Conservation (phyloP, 2,329 filamentous ascomycete species). For the Fusarium austroafricanum region DNA sequence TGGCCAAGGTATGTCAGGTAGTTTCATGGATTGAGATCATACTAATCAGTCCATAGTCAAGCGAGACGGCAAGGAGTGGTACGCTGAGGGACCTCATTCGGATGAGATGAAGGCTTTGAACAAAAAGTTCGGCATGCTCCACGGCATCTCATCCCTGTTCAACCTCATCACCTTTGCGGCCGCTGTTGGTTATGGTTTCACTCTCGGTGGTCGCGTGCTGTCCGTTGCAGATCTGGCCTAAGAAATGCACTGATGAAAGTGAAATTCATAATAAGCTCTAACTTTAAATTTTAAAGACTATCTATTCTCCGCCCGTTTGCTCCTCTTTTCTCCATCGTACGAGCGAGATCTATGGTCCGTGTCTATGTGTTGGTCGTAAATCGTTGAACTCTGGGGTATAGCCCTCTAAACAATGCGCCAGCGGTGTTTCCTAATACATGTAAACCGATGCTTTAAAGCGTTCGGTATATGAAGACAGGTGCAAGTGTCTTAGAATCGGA, state of each 20-base stretch:
- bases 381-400: slow-evolving; percentile 41
- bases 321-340: slow-evolving; percentile 1
- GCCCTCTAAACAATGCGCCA: slow-evolving; percentile 34
- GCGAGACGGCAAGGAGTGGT: slow-evolving; percentile 88
- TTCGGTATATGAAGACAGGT: neutral
- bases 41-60: slow-evolving; percentile 67
- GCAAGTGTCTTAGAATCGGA: slow-evolving; percentile 10
- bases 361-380: slow-evolving; percentile 42
- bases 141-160: slow-evolving; percentile 83
- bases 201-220: slow-evolving; percentile 72
- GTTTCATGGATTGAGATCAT: neutral
- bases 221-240: slow-evolving; percentile 51
- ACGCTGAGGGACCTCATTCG: slow-evolving; percentile 82
- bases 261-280: slow-evolving; percentile 8
- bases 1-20: slow-evolving; percentile 73
- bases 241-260: slow-evolving; percentile 6
- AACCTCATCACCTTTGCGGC: slow-evolving; percentile 79
- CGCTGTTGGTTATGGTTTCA: slow-evolving; percentile 81
- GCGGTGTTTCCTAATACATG: slow-evolving; percentile 2
- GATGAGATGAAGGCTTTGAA: slow-evolving; percentile 86
- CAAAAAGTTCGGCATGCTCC: slow-evolving; percentile 80
- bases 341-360: slow-evolving; percentile 14
- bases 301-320: slow-evolving; percentile 5
- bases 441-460: neutral
- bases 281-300: slow-evolving; percentile 32